These are phyloP conservation scores for Phlegmacium glaucopus DNA, from an alignment of 768 basidiomycete species.

Conservation along the genomic window DNA sequence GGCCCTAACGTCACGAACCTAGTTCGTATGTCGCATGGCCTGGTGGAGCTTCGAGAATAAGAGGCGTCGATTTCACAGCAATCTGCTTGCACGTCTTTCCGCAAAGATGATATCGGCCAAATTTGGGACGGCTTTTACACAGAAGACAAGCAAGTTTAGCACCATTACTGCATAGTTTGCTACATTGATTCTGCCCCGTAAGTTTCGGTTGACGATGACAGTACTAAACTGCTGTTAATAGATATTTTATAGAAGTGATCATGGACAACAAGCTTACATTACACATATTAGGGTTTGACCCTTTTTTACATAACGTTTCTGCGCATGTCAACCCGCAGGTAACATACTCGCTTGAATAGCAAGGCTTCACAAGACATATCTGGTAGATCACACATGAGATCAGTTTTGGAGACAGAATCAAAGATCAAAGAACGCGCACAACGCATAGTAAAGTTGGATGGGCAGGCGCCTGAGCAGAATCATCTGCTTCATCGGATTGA, in stretches of 20 bases:
- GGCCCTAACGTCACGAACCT: constrained; percentile 7
- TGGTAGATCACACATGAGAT: constrained; percentile 2
- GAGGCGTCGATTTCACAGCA: constrained; percentile 17
- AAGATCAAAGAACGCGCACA: constrained; percentile 8
- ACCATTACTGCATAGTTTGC: constrained; percentile 16
- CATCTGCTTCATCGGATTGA: too few species aligned
- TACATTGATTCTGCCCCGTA: constrained; percentile 20
- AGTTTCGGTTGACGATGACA: constrained; percentile 24
- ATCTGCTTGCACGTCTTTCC: constrained; percentile 23
- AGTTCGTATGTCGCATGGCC: constrained; percentile 21
- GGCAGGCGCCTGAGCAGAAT: too few species aligned
- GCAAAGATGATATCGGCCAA: constrained; percentile 23
- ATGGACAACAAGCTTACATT: constrained; percentile 12
- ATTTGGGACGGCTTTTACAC: constrained; percentile 24
- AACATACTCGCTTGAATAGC: constrained; percentile 14
- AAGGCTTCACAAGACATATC: constrained; percentile 17
- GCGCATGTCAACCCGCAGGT: constrained; percentile 24
- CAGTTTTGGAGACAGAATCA: not conserved
- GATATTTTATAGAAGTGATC: not conserved
- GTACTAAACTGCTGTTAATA: constrained; percentile 13
- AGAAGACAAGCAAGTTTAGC: constrained; percentile 24
- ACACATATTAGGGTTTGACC: constrained; percentile 20
- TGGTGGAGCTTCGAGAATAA: constrained; percentile 21
- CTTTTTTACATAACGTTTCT: constrained; percentile 19
- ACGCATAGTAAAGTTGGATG: constrained; percentile 10